phyloP scores from a whole-genome alignment of 352 stramenopile genomes.

The Aphanomyces astaci region DNA sequence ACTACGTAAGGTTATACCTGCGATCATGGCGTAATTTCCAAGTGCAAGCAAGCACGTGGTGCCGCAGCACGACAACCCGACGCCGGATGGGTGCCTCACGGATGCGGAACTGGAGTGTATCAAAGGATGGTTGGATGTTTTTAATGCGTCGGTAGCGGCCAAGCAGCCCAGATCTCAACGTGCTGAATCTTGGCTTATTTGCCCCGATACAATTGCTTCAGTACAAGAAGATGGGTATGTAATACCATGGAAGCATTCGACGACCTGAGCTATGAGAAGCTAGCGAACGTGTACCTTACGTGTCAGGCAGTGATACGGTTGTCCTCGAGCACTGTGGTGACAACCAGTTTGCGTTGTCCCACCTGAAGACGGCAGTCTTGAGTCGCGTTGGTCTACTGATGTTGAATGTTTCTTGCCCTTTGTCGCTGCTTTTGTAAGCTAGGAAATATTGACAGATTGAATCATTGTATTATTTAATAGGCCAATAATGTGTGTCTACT shows the following conservation, averaged over 20 bases:
- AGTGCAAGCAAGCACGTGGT: not conserved
- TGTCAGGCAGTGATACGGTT: conserved; percentile 16
- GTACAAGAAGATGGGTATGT: too few relatives aligned
- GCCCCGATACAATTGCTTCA: too few relatives aligned
- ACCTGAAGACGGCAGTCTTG: not conserved
- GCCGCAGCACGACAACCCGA: not conserved
- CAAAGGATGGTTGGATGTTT: too few relatives aligned
- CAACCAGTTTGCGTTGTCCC: conserved; percentile 18
- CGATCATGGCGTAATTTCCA: not conserved
- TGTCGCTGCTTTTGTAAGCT: not conserved
- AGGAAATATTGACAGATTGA: not conserved
- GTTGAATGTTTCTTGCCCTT: not conserved
- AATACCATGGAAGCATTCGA: too few relatives aligned
- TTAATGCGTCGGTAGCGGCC: too few relatives aligned
- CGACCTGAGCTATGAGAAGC: not conserved
- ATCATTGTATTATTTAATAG: not conserved
- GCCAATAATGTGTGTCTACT: not conserved
- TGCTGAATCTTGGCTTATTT: too few relatives aligned
- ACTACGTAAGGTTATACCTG: not conserved
- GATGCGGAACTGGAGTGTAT: conserved; percentile 24
- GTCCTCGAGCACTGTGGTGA: not conserved
- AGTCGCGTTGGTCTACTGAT: conserved; percentile 1
- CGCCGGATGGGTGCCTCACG: conserved; percentile 13
- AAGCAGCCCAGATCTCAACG: too few relatives aligned
- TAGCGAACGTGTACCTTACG: conserved; percentile 13